Evolutionary conservation across 768 basidiomycete species (phyloP).

Genomic region (Suillus lakei): DNA sequence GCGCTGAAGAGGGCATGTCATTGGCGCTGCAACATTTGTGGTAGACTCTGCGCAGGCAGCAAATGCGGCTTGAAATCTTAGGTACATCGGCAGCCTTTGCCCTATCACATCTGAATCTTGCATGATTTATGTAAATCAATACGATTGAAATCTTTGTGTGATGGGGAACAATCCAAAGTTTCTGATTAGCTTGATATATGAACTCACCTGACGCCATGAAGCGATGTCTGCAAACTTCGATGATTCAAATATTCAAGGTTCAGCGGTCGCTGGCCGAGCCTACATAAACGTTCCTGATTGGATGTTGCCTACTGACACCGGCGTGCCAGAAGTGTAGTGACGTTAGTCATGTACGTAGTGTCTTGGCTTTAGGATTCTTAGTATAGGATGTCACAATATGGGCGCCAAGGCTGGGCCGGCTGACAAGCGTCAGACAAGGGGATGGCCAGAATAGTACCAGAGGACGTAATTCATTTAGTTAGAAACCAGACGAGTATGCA

Average conservation of each 20-base stretch:
- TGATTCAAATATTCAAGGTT: background rate
- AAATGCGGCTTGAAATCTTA: background rate
- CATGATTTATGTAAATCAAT: background rate
- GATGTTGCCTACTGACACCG: background rate
- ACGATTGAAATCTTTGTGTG: background rate
- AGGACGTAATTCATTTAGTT: background rate
- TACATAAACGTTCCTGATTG: background rate
- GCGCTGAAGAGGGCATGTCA: background rate
- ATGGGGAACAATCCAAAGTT: background rate
- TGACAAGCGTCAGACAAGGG: background rate
- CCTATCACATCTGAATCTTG: background rate
- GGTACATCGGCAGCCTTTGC: background rate
- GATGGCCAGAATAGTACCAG: background rate
- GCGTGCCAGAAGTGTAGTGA: too few relatives aligned
- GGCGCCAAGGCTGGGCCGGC: background rate
- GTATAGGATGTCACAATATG: background rate
- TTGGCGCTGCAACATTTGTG: too few relatives aligned
- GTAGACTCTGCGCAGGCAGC: background rate
- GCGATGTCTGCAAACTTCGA: background rate
- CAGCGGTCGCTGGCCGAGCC: too few relatives aligned
- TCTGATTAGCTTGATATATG: background rate
- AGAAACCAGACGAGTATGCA: background rate
- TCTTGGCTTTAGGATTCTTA: too few relatives aligned
- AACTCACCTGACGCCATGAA: background rate
- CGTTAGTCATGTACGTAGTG: too few relatives aligned